Percentiles rank a stretch among this genome's conserved stretches.
These are phyloP conservation scores for Fonsecaea pedrosoi DNA, from an alignment of 2,329 filamentous ascomycete species.

Conservation along the genomic window DNA sequence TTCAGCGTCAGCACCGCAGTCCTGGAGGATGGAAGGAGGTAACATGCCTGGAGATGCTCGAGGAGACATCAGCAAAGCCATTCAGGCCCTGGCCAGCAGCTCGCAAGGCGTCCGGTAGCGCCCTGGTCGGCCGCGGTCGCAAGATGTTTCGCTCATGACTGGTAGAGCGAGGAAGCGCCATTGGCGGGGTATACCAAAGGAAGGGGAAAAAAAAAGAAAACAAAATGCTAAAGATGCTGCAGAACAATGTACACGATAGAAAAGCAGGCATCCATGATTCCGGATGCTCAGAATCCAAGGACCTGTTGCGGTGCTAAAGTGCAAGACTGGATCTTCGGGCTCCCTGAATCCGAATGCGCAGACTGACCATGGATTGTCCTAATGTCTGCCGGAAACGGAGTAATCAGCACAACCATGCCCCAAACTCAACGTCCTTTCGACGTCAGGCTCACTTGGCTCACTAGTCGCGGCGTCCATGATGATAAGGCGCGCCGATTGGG, in stretches of 20 bases:
- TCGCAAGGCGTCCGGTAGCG: constrained; percentile 30
- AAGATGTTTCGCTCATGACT: constrained; percentile 34
- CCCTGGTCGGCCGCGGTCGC: constrained; percentile 33
- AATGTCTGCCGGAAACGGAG: constrained; percentile 17
- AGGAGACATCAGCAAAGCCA: constrained; percentile 43
- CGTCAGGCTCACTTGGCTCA: constrained; percentile 8
- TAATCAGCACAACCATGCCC: constrained; percentile 13
- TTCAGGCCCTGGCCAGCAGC: constrained; percentile 40
- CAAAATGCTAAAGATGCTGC: constrained; percentile 7
- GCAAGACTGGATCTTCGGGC: constrained; percentile 21
- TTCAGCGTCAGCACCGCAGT: constrained; percentile 15
- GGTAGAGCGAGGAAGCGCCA: constrained; percentile 22
- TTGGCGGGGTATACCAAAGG: constrained; percentile 6
- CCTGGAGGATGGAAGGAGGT: background rate
- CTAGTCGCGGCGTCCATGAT: background rate
- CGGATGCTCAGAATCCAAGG: constrained; percentile 8
- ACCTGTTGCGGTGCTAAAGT: background rate
- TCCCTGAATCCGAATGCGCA: constrained; percentile 21
- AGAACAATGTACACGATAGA: constrained; percentile 2
- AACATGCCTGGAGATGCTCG: constrained; percentile 48
- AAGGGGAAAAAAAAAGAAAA: background rate
- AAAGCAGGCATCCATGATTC: constrained; percentile 21
- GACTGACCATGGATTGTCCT: background rate
- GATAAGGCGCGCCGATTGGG: constrained; percentile 2
- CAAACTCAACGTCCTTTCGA: background rate